These are phyloP conservation scores for Paramecium biaurelia DNA, from an alignment of 73 alveolate genomes.

Conservation along the genomic window DNA sequence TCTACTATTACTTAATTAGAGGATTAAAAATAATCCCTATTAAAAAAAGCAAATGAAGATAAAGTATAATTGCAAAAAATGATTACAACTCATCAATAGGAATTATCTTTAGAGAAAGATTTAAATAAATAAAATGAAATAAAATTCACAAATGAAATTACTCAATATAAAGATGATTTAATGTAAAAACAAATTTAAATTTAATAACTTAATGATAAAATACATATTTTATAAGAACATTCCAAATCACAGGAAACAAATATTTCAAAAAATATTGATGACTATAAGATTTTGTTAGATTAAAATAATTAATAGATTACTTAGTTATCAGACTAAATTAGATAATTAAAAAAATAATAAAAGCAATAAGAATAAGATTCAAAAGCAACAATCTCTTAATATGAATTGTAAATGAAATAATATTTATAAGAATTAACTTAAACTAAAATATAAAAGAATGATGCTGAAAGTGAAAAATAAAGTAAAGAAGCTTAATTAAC, in stretches of 20 bases:
- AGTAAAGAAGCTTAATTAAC: background rate
- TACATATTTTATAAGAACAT: background rate
- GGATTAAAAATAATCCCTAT: background rate
- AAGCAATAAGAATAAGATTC: background rate
- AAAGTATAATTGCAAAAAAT: background rate
- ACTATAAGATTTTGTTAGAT: background rate
- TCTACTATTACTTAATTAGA: background rate
- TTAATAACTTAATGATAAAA: background rate
- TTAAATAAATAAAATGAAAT: background rate
- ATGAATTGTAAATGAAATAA: background rate
- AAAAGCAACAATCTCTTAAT: background rate
- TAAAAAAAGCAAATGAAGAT: background rate
- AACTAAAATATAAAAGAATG: background rate
- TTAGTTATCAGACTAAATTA: background rate
- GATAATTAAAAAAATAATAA: background rate
- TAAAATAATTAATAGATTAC: conserved; percentile 2
- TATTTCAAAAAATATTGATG: background rate
- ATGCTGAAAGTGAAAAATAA: conserved; percentile 9
- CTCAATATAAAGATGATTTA: background rate
- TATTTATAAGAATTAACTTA: background rate
- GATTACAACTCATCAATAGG: background rate
- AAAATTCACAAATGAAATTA: background rate
- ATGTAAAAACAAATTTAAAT: background rate
- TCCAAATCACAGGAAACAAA: background rate
- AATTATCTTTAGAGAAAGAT: background rate